Evolutionary conservation across 495 filamentous ascomycete species (phyloP).

Genomic region (Hypoxylon rickii): DNA sequence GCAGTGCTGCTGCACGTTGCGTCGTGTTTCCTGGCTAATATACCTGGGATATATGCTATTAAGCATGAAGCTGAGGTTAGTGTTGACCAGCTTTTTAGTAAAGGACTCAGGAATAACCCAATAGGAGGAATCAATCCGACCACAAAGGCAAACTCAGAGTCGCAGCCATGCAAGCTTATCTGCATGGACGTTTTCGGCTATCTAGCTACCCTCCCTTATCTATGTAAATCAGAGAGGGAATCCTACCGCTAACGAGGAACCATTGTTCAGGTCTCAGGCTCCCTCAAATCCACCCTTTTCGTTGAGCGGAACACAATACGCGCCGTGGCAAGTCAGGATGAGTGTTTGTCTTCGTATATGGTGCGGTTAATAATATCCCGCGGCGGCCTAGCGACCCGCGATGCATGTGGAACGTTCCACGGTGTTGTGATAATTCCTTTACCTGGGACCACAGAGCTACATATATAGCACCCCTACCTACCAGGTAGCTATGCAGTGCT

Average conservation of each 20-base stretch:
- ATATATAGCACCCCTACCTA: constrained; percentile 12
- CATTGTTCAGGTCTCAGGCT: not conserved
- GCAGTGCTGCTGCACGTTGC: constrained; percentile 17
- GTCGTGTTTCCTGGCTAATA: constrained; percentile 15
- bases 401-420: constrained; percentile 32
- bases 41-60: constrained; percentile 3
- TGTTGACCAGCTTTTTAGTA: constrained; percentile 5
- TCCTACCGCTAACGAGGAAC: not conserved
- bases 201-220: constrained; percentile 14
- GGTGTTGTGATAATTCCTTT: constrained; percentile 12
- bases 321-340: not conserved
- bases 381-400: constrained; percentile 21
- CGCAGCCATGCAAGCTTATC: constrained; percentile 31
- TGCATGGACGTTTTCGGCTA: constrained; percentile 33
- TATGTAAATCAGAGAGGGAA: not conserved
- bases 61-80: constrained; percentile 15
- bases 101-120: constrained; percentile 7
- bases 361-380: constrained; percentile 18
- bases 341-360: too few relatives aligned
- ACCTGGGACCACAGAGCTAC: constrained; percentile 16
- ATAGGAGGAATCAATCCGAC: constrained; percentile 17
- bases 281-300: not conserved
- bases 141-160: constrained; percentile 21
- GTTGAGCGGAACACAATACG: not conserved
- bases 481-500: constrained; percentile 9